Percentiles rank a stretch among this genome's conserved stretches.
These are phyloP conservation scores for Paramecium biaurelia DNA, from an alignment of 73 alveolate genomes.

Conservation along the genomic window DNA sequence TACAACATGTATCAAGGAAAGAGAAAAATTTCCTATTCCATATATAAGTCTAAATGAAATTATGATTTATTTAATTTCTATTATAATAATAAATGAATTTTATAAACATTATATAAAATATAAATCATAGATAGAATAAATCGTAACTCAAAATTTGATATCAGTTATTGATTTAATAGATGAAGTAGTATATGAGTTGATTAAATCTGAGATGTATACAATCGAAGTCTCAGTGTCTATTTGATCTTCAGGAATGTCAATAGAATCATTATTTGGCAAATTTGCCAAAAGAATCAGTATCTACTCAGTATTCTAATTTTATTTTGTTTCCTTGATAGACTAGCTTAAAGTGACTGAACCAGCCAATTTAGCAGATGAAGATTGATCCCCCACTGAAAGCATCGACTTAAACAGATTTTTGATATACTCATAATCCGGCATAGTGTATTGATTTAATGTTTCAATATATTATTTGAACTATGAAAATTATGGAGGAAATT, in stretches of 20 bases:
- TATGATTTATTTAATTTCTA: neutral
- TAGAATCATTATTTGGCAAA: neutral
- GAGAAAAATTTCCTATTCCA: neutral
- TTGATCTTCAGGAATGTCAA: neutral
- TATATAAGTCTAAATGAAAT: neutral
- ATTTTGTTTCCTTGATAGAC: neutral
- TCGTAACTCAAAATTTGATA: neutral
- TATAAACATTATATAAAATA: neutral
- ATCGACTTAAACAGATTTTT: neutral
- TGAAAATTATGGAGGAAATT: neutral
- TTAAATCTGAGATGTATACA: neutral
- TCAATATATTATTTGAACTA: neutral
- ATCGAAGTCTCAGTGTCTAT: neutral
- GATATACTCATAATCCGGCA: neutral
- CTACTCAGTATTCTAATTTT: neutral
- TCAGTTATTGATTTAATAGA: neutral
- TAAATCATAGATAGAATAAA: neutral
- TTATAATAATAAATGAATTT: neutral
- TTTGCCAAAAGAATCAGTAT: neutral
- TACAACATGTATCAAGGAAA: neutral
- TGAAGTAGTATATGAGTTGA: neutral
- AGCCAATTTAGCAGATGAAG: neutral
- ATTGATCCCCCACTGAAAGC: neutral
- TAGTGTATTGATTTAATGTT: neutral
- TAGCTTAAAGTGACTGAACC: neutral